Conservation (phyloP, 495 filamentous ascomycete genomes). For the Pyronema omphalodes region DNA sequence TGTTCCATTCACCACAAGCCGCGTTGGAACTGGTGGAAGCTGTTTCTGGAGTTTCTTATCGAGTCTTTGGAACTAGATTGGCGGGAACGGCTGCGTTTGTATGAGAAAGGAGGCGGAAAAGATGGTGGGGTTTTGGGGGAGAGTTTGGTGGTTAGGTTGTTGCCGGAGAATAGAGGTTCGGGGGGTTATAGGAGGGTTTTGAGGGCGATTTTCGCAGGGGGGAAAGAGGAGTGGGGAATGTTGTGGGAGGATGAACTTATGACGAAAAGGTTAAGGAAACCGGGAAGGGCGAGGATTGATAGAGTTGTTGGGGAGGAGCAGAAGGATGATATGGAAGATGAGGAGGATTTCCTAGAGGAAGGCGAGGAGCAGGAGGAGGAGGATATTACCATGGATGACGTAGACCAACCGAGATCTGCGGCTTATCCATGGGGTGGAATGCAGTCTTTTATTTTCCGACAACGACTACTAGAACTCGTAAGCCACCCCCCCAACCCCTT, state of each 20-base stretch:
- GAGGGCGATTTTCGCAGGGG: constrained; percentile 45
- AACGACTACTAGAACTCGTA: constrained; percentile 27
- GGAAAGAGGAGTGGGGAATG: constrained; percentile 37
- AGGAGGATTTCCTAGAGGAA: constrained; percentile 25
- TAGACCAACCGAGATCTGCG: constrained; percentile 7
- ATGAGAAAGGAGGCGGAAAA: constrained; percentile 24
- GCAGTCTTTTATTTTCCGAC: constrained; percentile 27
- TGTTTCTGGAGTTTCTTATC: constrained; percentile 67
- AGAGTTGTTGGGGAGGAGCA: constrained; percentile 23
- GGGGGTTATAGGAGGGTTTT: constrained; percentile 36
- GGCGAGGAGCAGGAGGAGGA: constrained; percentile 12
- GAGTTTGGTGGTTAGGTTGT: constrained; percentile 37
- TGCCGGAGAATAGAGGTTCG: constrained; percentile 26
- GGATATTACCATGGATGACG: constrained; percentile 27
- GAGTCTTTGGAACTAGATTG: constrained; percentile 62
- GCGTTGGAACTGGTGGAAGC: constrained; percentile 67
- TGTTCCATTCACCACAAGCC: constrained; percentile 53
- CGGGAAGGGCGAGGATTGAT: constrained; percentile 30
- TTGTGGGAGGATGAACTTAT: constrained; percentile 45
- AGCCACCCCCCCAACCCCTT: constrained; percentile 8
- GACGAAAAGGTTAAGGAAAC: constrained; percentile 39
- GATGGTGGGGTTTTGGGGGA: constrained; percentile 23
- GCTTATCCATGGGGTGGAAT: constrained; percentile 26
- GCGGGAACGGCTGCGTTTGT: constrained; percentile 36
- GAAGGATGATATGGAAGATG: constrained; percentile 29